Base-by-base conservation (phyloP, 1,284 basidiomycete species). In the Microbotryum saponariae region DNA sequence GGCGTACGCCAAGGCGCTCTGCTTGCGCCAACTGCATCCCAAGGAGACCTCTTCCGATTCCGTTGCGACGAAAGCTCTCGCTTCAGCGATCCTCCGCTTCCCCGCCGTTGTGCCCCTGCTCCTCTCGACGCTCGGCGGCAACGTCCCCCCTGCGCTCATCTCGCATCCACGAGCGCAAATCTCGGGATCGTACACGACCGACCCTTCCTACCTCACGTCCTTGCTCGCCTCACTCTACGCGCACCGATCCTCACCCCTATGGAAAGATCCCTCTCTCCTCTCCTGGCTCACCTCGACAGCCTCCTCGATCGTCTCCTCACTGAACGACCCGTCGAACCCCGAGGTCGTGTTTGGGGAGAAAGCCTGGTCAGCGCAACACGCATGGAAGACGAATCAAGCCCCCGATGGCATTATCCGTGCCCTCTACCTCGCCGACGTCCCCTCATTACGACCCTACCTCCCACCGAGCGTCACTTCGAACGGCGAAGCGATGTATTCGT, bases 201-300 rank as follows among this genome's bases (percentile, higher is more conserved):
- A 79, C 23, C 73, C 76, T 27, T 69, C 73, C 16, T 66, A 71
- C 58, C 51, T 71, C 23, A 64, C 79, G 4, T 78, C 81, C 65
- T 81, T 93, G 14, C 81, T 94, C 12, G 86, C 88, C 0, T 88
- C 91, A 72, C 82, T 94, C 42, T 96, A 96, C 74, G 88, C 82
- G 1, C 82, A 86, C 52, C 85, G 89, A 8, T 86, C 88, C 0
- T 79, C 77, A 18, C 76, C 84, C 0, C 74, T 93, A 8, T 96
- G 91, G 91, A 94, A 92, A 77, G 82, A 85, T 12, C 76, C 85
- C 0, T 71, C 75, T 1, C 77, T 82, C n/a, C 74, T 82, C 0
- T 71, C 79, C 0, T 96, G 91, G 90, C 84, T 96, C 20, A 54
- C 62, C 27, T 64, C 61, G n/a, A 58, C 66, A 6, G 45, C 63